Percentiles rank a stretch among this genome's conserved stretches.
phyloP scores from a whole-genome alignment of 768 basidiomycete genomes.

The Suillus lakei region DNA sequence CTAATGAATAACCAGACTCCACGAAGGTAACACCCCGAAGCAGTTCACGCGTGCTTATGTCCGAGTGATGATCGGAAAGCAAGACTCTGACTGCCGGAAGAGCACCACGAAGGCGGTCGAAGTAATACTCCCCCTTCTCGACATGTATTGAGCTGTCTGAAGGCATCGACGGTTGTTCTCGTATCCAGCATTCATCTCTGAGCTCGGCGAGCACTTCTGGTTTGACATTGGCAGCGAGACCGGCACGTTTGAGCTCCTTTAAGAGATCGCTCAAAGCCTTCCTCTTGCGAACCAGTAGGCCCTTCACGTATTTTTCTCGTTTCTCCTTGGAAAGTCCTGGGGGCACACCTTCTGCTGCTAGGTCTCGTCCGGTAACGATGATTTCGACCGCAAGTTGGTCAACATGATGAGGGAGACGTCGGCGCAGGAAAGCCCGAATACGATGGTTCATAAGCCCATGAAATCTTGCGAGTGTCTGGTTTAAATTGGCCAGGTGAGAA shows the following conservation, averaged over 20 bases:
- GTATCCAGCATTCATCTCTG: conserved; percentile 60
- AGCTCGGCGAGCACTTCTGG: conserved; percentile 68
- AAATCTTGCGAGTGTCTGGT: conserved; percentile 57
- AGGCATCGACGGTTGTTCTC: conserved; percentile 59
- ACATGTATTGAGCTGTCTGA: conserved; percentile 27
- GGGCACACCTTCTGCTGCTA: conserved; percentile 54
- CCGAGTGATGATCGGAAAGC: conserved; percentile 74
- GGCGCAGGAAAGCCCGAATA: conserved; percentile 48
- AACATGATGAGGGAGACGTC: conserved; percentile 45
- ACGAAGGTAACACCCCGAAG: conserved; percentile 77
- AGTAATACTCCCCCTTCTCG: conserved; percentile 63
- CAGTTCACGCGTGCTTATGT: conserved; percentile 86
- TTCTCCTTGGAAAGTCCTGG: conserved; percentile 48
- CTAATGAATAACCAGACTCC: conserved; percentile 77
- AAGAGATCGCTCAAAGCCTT: conserved; percentile 91
- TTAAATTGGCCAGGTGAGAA: conserved; percentile 52
- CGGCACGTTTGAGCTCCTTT: conserved; percentile 83
- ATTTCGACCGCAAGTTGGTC: conserved; percentile 66
- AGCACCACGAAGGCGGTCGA: conserved; percentile 61
- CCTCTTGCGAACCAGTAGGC: conserved; percentile 79
- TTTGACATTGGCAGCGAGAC: conserved; percentile 74
- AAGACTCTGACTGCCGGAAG: conserved; percentile 70
- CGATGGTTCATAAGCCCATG: conserved; percentile 45
- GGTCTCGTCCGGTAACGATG: conserved; percentile 60
- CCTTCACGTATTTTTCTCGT: conserved; percentile 69